Base-by-base conservation (phyloP, 768 basidiomycete species). In the Pleurotus djamor region DNA sequence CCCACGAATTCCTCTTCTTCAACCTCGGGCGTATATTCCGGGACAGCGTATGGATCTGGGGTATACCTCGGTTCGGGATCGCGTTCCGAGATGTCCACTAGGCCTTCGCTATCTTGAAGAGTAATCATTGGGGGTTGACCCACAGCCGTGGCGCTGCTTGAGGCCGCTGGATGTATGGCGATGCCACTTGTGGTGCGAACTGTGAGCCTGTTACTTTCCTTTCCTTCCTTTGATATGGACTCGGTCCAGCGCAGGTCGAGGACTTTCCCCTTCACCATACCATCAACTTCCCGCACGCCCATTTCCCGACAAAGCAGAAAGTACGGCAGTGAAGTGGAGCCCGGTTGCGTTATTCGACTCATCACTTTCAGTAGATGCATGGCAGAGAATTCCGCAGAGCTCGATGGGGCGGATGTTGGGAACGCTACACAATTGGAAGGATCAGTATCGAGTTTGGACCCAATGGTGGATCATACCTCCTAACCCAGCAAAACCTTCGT, bases 271-370 rank as follows among this genome's bases (percentile, higher is more conserved):
- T 86, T 85, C 49, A 94, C 83, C 90, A 94, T 89, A 32, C 89
- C 91, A 67, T 94, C 92, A 6, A 94, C 89, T 4, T 89, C 89
- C 7, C 84, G 79, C 48, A 90, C 90, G 3, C 92, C 92, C n/a
- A 94, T 73, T 69, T 94, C 91, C 43, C 90, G 80, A 66, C 91
- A 94, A 12, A 94, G 79, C 61, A 87, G 75, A 71, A 94, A 94
- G 70, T 94, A 94, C 1, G 89, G 82, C 52, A 94, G 76, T 61
- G 87, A 84, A 9, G 76, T 80, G 52, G 84, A 80, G 47, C 82
- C 83, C 0, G 82, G 80, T 63, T 86, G 83, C 33, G 87, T 84
- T 59, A 94, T 78, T 52, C 90, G 83, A 64, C 83, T 84, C 89
- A 92, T 92, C 51, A 94, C 91, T 64, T 85, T 87, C 60, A 94